Conservation (phyloP, 2,329 filamentous ascomycete species). For the Cercospora sp. region DNA sequence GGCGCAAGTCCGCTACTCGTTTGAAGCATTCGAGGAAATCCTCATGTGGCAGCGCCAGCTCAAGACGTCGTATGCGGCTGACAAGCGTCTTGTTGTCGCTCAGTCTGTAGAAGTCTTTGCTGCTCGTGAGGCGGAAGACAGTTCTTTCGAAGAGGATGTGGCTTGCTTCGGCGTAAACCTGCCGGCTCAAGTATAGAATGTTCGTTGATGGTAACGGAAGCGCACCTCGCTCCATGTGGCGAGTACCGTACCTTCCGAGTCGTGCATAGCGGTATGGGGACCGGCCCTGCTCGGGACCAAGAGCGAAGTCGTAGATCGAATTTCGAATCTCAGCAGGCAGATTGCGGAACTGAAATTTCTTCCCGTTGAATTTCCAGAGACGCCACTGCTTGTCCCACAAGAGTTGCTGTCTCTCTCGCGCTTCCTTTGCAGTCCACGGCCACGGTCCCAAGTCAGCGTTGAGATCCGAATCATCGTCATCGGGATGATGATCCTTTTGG, state of each 20-base stretch:
- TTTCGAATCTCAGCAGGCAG: conserved; percentile 33
- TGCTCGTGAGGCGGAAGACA: conserved; percentile 26
- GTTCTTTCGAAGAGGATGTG: conserved; percentile 25
- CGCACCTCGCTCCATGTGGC: neutral
- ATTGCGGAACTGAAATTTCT: conserved; percentile 19
- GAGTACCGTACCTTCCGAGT: neutral
- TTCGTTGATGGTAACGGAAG: conserved; percentile 5
- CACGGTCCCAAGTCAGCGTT: neutral
- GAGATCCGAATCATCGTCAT: neutral
- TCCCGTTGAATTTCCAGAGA: conserved; percentile 13
- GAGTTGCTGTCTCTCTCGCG: neutral
- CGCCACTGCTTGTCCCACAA: conserved; percentile 20
- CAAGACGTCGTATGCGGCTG: conserved; percentile 25
- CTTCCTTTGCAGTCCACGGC: neutral
- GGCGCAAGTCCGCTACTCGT: neutral
- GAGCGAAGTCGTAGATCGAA: conserved; percentile 23
- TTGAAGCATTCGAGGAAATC: conserved; percentile 25
- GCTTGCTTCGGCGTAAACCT: conserved; percentile 27
- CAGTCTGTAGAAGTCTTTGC: conserved; percentile 17
- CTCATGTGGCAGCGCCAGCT: conserved; percentile 26
- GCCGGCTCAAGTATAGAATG: conserved; percentile 26
- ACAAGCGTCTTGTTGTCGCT: conserved; percentile 15
- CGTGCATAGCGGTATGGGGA: neutral
- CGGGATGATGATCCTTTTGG: neutral
- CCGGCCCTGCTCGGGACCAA: neutral